Percentiles rank a stretch among this genome's conserved stretches.
phyloP scores from a whole-genome alignment of 768 basidiomycete genomes.

The Gymnopilus junonius region DNA sequence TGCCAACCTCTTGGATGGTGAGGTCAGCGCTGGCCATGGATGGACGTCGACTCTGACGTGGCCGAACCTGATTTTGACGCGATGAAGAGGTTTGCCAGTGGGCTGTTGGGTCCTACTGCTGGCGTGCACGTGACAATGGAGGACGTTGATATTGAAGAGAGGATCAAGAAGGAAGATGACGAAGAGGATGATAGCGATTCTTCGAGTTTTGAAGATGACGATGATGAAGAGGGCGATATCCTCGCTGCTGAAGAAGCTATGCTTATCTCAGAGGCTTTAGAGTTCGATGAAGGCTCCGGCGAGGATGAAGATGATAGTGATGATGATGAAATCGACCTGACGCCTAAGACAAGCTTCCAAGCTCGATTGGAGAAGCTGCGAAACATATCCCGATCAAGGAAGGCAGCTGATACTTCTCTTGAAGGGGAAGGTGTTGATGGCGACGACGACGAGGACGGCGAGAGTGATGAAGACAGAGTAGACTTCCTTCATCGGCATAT shows the following conservation, averaged over 20 bases:
- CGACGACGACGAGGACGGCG: constrained; percentile 29
- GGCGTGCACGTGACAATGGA: constrained; percentile 61
- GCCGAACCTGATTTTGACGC: constrained; percentile 37
- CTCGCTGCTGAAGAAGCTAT: constrained; percentile 51
- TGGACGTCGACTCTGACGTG: constrained; percentile 69
- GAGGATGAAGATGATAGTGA: constrained; percentile 40
- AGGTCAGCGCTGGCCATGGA: constrained; percentile 48
- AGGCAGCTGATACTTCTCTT: constrained; percentile 26
- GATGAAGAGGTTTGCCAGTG: constrained; percentile 57
- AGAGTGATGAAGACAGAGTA: constrained; percentile 39
- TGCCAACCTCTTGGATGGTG: constrained; percentile 6
- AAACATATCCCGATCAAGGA: constrained; percentile 29
- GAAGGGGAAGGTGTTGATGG: constrained; percentile 28
- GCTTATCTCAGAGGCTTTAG: constrained; percentile 39
- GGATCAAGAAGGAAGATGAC: constrained; percentile 54
- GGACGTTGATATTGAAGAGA: constrained; percentile 62
- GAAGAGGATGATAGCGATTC: constrained; percentile 36
- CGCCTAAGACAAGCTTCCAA: constrained; percentile 49
- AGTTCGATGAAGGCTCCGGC: constrained; percentile 31
- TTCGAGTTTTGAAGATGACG: constrained; percentile 35
- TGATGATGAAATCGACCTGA: constrained; percentile 37
- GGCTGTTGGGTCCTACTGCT: constrained; percentile 49
- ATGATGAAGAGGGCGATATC: constrained; percentile 38
- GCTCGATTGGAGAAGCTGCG: constrained; percentile 46
- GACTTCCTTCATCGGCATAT: constrained; percentile 32